phyloP scores from a whole-genome alignment of 306 rosid genomes.

The Aeschynomene evenia region DNA sequence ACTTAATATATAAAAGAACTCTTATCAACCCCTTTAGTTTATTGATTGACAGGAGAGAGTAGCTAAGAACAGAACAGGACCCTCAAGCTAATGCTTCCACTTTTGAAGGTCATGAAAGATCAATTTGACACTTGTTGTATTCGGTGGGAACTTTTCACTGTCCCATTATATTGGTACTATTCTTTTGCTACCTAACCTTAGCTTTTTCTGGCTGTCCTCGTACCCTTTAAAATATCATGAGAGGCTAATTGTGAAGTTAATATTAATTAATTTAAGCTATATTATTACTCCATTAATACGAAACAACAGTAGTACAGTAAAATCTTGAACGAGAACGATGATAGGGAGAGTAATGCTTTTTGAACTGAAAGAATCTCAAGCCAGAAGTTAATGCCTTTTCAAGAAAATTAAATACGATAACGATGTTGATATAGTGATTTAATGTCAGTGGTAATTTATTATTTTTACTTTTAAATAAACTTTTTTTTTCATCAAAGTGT shows the following conservation, averaged over 20 bases:
- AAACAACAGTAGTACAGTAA: background rate
- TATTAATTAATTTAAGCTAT: too few relatives aligned
- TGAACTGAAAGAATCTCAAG: background rate
- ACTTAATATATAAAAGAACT: too few relatives aligned
- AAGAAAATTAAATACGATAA: background rate
- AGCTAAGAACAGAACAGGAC: too few relatives aligned
- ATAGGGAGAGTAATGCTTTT: background rate
- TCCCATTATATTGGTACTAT: background rate
- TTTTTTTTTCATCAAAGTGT: too few relatives aligned
- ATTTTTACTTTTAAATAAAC: too few relatives aligned
- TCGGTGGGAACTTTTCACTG: background rate
- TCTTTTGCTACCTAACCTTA: background rate
- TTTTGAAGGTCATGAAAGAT: background rate
- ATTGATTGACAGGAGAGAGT: too few relatives aligned
- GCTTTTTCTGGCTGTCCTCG: background rate
- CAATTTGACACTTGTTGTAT: background rate
- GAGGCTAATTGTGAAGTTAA: too few relatives aligned
- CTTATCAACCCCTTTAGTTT: too few relatives aligned
- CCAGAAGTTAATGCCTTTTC: background rate
- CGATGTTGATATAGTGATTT: background rate
- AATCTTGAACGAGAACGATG: too few relatives aligned
- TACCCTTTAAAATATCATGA: background rate
- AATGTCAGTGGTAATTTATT: too few relatives aligned
- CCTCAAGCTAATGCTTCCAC: background rate
- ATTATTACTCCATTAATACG: background rate